Percentiles rank a stretch among this genome's conserved stretches.
Evolutionary conservation across 345 rosid genomes (phyloP).

Genomic region (Dipteronia dyeriana): DNA sequence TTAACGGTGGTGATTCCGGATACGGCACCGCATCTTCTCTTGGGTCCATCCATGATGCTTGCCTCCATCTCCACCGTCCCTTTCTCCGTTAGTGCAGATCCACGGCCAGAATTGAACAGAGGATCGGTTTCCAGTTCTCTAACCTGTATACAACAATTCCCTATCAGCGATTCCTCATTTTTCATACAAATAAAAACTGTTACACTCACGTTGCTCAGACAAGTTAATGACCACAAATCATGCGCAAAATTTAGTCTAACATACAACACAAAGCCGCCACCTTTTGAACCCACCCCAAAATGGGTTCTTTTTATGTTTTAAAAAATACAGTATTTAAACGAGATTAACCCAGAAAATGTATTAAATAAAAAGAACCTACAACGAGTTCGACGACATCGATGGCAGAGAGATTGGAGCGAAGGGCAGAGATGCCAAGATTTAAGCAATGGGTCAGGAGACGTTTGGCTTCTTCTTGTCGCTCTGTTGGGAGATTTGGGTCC

Average conservation of each 20-base stretch:
- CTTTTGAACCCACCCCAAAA: neutral
- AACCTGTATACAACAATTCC: slow-evolving; percentile 42
- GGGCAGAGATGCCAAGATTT: slow-evolving; percentile 78
- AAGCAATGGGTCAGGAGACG: slow-evolving; percentile 87
- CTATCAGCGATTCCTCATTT: neutral
- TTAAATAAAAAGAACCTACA: slow-evolving; percentile 34
- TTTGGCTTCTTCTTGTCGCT: slow-evolving; percentile 85
- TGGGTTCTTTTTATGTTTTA: neutral
- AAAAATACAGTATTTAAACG: neutral
- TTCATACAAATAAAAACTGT: neutral
- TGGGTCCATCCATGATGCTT: slow-evolving; percentile 90
- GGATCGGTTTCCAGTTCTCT: slow-evolving; percentile 89
- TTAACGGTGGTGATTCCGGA: slow-evolving; percentile 86
- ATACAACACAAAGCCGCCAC: neutral
- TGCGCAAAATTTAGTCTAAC: neutral
- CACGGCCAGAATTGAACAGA: slow-evolving; percentile 93
- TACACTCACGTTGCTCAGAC: neutral
- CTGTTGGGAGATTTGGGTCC: slow-evolving; percentile 87
- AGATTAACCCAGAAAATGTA: neutral
- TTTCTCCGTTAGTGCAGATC: slow-evolving; percentile 84
- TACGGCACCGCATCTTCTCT: slow-evolving; percentile 89
- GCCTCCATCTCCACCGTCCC: slow-evolving; percentile 99
- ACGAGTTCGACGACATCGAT: slow-evolving; percentile 95
- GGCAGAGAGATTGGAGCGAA: slow-evolving; percentile 73
- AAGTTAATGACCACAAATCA: neutral